Base-by-base conservation (phyloP, 2,329 filamentous ascomycete species). In the Teratosphaeria epicoccoides region DNA sequence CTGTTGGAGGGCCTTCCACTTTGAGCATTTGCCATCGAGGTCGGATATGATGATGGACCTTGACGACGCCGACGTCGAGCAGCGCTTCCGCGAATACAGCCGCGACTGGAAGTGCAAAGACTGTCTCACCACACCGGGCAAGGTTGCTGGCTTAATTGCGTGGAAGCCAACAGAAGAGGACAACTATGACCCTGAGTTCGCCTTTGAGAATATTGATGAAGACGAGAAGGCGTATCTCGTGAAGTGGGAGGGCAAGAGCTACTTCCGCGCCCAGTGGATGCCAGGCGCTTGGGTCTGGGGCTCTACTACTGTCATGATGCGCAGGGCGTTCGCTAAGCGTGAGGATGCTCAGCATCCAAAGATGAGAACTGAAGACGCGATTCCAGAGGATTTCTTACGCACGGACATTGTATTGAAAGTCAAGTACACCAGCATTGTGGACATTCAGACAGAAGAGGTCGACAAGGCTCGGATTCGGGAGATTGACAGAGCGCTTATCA, bases 211-310 rank as follows among this genome's bases (percentile, higher is more conserved):
- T 49, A 71, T 87, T n/a, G 68, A 71, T 10, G 85, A 93, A 62
- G 85, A 88, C 50, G 76, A 86, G n/a, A 90, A 90, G 58, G 88
- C 96, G 59, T 98, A 97, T 63, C 78, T 98, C 2, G 72, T 98
- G 60, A 95, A 93, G 65, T 97, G 90, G 88, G 82, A 85, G 44
- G 75, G 76, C 0, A 76, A 80, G 51, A 95, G 91, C 0, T 94
- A 96, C 63, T 85, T 83, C 56, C 84, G 87, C 57, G 88, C 87
- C 49, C 76, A 75, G 6, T 98, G 94, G 93, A 86, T 88, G 77
- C 82, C 88, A 9, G 93, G 91, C 11, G 77, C 85, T 14, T 98
- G 93, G 93, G 78, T 95, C 0, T 91, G 81, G 75, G 88, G 89
- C 5, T 76, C 85, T 9, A 79, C 80, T 14, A 71, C 77, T 11